Evolutionary conservation across 1,284 basidiomycete species (phyloP).

Genomic region (Leccinum subspadiceum): DNA sequence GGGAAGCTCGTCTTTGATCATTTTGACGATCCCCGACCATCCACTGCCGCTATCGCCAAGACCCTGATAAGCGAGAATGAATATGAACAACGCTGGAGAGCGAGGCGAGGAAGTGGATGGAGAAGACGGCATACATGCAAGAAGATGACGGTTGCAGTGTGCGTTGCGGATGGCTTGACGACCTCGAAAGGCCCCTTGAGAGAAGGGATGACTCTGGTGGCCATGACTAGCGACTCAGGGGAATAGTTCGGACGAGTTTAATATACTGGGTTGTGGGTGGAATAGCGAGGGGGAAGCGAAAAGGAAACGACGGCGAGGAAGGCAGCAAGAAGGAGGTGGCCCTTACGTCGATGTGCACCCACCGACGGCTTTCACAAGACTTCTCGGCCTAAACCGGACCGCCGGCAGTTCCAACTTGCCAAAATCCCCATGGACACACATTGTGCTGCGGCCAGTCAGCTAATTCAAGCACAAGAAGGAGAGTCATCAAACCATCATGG

Average conservation of each 20-base stretch:
- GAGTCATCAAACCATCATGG: constrained; percentile 27
- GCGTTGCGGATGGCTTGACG: constrained; percentile 56
- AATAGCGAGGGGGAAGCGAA: not conserved
- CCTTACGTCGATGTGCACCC: not conserved
- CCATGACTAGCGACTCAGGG: constrained; percentile 15
- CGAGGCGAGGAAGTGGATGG: constrained; percentile 7
- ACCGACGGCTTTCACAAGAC: not conserved
- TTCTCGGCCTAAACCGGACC: constrained; percentile 27
- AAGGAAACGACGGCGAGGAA: constrained; percentile 2
- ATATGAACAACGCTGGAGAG: constrained; percentile 1
- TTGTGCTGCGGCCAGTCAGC: constrained; percentile 9
- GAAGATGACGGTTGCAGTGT: constrained; percentile 88
- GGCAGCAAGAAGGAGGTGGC: not conserved
- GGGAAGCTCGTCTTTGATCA: constrained; percentile 55
- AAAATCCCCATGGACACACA: constrained; percentile 18
- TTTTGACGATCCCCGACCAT: constrained; percentile 76
- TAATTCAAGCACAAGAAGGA: constrained; percentile 8
- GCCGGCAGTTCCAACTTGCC: constrained; percentile 9
- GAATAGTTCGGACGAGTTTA: not conserved
- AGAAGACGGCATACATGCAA: constrained; percentile 61
- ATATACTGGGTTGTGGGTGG: not conserved
- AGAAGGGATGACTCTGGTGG: constrained; percentile 25
- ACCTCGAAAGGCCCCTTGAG: constrained; percentile 41
- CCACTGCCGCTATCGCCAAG: constrained; percentile 75
- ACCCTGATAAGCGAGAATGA: constrained; percentile 44